Conservation (phyloP, 208 protist genomes). For the Acanthamoeba healyi region DNA sequence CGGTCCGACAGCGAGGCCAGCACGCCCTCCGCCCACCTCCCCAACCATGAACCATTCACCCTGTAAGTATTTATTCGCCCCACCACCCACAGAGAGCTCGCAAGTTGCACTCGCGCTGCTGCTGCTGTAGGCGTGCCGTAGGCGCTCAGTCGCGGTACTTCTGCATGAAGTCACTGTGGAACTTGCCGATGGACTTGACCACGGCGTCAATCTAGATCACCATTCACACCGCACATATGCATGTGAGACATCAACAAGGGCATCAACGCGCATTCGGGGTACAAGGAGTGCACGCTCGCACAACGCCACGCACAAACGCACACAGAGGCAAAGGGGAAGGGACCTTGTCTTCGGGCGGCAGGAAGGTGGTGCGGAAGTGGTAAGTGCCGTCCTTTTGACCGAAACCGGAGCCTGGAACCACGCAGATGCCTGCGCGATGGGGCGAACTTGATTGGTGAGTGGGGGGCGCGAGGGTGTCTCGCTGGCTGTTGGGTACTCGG, state of each 20-base stretch:
- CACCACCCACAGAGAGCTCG: no score
- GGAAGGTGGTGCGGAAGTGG: constrained; percentile 99
- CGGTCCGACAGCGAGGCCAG: background rate
- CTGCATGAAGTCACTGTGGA: constrained; percentile 56
- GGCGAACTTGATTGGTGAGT: no score
- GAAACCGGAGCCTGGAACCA: constrained; percentile 97
- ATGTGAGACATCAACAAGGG: background rate
- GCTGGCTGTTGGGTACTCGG: constrained; percentile 89
- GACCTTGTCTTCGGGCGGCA: constrained; percentile 97
- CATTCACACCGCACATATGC: background rate
- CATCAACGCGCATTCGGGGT: background rate
- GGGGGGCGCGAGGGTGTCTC: no score
- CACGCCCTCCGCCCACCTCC: no score
- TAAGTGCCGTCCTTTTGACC: constrained; percentile 95
- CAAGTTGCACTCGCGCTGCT: no score
- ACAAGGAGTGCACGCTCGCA: background rate
- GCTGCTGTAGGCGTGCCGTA: no score
- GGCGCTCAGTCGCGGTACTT: constrained; percentile 50
- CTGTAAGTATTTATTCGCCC: no score
- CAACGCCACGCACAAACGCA: no score
- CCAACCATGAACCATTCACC: no score
- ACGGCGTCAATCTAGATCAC: constrained; percentile 49
- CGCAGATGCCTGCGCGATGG: constrained; percentile 86
- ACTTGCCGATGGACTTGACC: constrained; percentile 35
- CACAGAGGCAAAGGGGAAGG: background rate